A percentile compares a stretch with the other conserved stretches of the same genome.
These are phyloP conservation scores for Candida sonorensis DNA, from an alignment of 805 yeast genomes.

Conservation along the genomic window DNA sequence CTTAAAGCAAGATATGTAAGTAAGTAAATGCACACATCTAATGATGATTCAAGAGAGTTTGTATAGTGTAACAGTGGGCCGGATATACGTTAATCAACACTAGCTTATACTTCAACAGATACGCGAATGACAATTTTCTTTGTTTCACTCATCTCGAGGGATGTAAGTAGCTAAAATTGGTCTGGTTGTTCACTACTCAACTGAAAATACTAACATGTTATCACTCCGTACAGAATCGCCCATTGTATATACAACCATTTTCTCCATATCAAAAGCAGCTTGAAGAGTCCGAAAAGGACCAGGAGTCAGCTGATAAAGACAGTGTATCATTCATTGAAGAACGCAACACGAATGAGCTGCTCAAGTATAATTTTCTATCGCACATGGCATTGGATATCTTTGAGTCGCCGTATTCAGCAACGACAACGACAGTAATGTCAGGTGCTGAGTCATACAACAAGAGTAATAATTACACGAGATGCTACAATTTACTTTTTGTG, in stretches of 20 bases:
- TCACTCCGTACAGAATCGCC: conserved; percentile 34
- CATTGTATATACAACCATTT: conserved; percentile 54
- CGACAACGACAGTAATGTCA: conserved; percentile 10
- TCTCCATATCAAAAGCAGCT: conserved; percentile 24
- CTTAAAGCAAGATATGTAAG: too few species aligned
- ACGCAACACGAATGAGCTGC: conserved; percentile 34
- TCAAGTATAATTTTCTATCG: conserved; percentile 64
- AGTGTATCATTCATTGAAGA: conserved; percentile 20
- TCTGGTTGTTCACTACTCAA: neutral
- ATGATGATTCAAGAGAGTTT: too few species aligned
- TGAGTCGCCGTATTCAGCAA: conserved; percentile 42
- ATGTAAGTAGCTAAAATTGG: conserved; percentile 24
- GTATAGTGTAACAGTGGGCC: too few species aligned
- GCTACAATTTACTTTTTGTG: conserved; percentile 47
- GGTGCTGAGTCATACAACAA: neutral
- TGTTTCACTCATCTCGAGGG: conserved; percentile 51
- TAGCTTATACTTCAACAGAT: too few species aligned
- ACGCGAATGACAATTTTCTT: conserved; percentile 35
- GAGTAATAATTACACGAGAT: conserved; percentile 18
- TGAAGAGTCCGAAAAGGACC: conserved; percentile 1
- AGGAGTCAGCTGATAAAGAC: conserved; percentile 7
- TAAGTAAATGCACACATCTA: too few species aligned
- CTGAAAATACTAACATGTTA: conserved; percentile 1
- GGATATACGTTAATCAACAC: too few species aligned
- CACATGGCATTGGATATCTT: conserved; percentile 72